Evolutionary conservation across 2,329 filamentous ascomycete species (phyloP).

Genomic region (Ophiostoma pallidulum): DNA sequence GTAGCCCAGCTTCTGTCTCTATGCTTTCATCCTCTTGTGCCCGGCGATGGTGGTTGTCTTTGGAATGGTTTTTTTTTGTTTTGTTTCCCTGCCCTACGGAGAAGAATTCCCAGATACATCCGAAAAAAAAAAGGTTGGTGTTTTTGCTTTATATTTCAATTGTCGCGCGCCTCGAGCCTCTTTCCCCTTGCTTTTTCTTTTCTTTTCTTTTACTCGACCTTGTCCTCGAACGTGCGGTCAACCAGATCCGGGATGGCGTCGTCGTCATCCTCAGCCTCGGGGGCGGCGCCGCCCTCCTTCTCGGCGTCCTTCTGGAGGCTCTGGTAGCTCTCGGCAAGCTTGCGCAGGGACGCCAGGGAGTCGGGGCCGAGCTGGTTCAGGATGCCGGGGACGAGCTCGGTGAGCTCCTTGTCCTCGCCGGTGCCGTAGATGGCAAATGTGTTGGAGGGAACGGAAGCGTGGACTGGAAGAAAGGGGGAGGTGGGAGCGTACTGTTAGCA

Average conservation of each 20-base stretch:
- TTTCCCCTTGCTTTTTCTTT: neutral
- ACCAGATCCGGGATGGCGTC: slow-evolving; percentile 97
- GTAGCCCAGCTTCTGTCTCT: neutral
- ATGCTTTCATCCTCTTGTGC: neutral
- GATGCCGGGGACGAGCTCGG: slow-evolving; percentile 97
- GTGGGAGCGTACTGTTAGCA: neutral
- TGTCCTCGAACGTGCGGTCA: slow-evolving; percentile 96
- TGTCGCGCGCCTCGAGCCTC: too few relatives aligned
- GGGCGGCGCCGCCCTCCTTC: slow-evolving; percentile 71
- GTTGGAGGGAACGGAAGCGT: slow-evolving; percentile 94
- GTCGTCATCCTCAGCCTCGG: slow-evolving; percentile 70
- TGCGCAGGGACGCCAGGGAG: slow-evolving; percentile 92
- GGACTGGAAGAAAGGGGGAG: slow-evolving; percentile 50
- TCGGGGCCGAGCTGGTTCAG: slow-evolving; percentile 99
- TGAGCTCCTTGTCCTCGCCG: slow-evolving; percentile 99
- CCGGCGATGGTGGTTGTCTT: neutral
- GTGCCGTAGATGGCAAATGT: slow-evolving; percentile 99
- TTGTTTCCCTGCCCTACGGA: neutral
- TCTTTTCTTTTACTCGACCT: slow-evolving; percentile 75
- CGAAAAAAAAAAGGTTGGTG: too few relatives aligned
- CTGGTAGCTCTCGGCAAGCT: slow-evolving; percentile 99
- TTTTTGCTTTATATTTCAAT: neutral
- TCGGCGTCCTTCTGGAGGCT: slow-evolving; percentile 84
- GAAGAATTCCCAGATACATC: neutral
- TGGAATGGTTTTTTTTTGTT: slow-evolving; percentile 1